Evolutionary conservation across 2,329 filamentous ascomycete species (phyloP), one percentile per base, ranked within the genome.

Genomic region (Claviceps cyperi): DNA sequence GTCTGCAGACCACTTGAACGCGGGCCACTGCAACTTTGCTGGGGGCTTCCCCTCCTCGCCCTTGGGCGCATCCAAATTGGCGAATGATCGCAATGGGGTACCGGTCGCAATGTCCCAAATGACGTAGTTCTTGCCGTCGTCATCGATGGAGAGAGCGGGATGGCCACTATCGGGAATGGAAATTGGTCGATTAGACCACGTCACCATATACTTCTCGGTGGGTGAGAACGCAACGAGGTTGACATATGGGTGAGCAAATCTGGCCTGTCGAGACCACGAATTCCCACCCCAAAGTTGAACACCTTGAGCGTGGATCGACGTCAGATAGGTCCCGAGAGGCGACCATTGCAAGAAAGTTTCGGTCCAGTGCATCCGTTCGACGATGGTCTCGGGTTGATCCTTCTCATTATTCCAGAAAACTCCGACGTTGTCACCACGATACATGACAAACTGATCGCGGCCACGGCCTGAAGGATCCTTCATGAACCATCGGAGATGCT

Each of bases 391-490:
- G 4, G 91, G 89, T 21, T 76, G 69, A 53, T 96, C 90, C 69
- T 85, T 91, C 71, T 94, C 92, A 75, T 94, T 94, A 74, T 97
- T 97, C 91, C 91, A 98, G 76, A 86, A 95, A 5, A 98, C 85
- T 52, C 89, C 90, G 38, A 98, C 92, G 55, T 83, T 84, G 49
- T 98, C 92, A 58, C 83, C 86, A 49, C 87, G 83, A 75, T 86
- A 96, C 80, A 97, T 89, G 66, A 86, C 86, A 61, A 97, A 92
- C 73, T 98, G 91, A 65, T 98, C 92, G 54, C 92, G 83, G 57
- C 88, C 88, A 58, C 88, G 88, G 49, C 76, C 80, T 50, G 74
- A 73, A 52, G 83, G 75, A 63, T 98, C 92, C 57, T 84, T 85
- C 60, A 98, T 74, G 83, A 89, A 98, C 66, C 86, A 97, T 64